Evolutionary conservation across 345 rosid genomes (phyloP).

Genomic region (Eucalyptus erythrocorys): DNA sequence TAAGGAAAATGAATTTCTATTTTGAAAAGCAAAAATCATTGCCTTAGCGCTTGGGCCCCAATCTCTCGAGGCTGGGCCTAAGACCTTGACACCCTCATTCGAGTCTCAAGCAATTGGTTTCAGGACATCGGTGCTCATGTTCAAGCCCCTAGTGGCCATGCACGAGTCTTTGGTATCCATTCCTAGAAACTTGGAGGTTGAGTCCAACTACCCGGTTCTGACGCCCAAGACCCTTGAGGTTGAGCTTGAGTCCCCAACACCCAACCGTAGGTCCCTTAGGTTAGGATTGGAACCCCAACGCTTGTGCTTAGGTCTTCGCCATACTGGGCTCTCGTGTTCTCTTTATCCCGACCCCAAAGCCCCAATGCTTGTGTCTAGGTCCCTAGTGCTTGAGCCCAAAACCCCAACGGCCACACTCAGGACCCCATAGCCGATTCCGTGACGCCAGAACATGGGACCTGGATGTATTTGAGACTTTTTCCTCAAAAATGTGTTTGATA

Average conservation of each 20-base stretch:
- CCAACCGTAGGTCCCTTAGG: no score
- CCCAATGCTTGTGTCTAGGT: background rate
- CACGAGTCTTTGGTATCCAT: background rate
- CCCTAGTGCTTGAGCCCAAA: background rate
- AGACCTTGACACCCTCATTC: background rate
- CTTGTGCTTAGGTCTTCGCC: background rate
- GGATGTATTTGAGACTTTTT: background rate
- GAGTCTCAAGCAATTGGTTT: background rate
- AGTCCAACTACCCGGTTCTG: background rate
- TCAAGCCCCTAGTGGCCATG: background rate
- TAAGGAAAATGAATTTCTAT: background rate
- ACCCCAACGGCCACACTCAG: background rate
- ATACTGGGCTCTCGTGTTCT: rapidly evolving
- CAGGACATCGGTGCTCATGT: background rate
- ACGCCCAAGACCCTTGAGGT: background rate
- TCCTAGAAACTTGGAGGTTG: background rate
- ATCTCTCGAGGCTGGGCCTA: background rate
- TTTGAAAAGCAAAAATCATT: background rate
- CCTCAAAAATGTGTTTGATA: background rate
- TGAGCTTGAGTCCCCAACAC: background rate
- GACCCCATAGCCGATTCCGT: rapidly evolving
- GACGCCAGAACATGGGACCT: background rate
- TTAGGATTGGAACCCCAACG: background rate
- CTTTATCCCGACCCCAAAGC: background rate
- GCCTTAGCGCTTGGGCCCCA: rapidly evolving